Evolutionary conservation across 129 eudicot species (phyloP).

Genomic region (Flaveria sonorensis): DNA sequence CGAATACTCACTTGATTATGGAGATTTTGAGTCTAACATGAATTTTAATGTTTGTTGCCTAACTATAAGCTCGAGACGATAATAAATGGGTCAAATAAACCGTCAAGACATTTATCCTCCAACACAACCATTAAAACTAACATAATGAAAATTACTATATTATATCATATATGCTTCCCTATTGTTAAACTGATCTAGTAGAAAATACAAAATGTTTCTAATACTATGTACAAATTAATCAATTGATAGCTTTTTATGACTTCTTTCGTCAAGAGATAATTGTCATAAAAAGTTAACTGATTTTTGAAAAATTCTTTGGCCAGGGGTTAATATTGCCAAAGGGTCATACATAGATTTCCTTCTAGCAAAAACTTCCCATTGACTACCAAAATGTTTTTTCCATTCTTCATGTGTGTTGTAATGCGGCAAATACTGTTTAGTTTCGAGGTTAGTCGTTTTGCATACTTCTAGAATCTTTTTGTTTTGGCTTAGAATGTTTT

Average conservation of each 20-base stretch:
- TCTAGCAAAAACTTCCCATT: constrained; percentile 64
- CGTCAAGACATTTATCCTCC: not conserved
- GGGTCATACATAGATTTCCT: constrained; percentile 85
- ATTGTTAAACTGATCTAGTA: constrained; percentile 6
- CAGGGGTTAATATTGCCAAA: constrained; percentile 82
- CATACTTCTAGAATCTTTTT: constrained; percentile 65
- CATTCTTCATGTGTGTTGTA: constrained; percentile 69
- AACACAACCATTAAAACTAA: constrained; percentile 17
- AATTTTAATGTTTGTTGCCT: not conserved
- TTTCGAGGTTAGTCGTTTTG: constrained; percentile 46
- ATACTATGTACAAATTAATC: constrained; percentile 32
- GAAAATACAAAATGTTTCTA: constrained; percentile 5
- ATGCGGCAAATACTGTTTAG: constrained; percentile 88
- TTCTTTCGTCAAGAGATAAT: constrained; percentile 14
- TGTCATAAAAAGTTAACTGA: constrained; percentile 37
- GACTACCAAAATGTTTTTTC: constrained; percentile 78
- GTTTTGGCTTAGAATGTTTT: constrained; percentile 64
- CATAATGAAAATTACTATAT: constrained; percentile 7
- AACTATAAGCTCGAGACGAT: not conserved
- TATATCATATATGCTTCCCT: not conserved
- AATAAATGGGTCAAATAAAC: not conserved
- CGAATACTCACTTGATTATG: no score
- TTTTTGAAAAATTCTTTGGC: constrained; percentile 80
- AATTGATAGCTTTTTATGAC: not conserved
- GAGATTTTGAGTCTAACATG: no score